phyloP scores from a whole-genome alignment of 163 green algal species.

The Scenedesmus sp. region DNA sequence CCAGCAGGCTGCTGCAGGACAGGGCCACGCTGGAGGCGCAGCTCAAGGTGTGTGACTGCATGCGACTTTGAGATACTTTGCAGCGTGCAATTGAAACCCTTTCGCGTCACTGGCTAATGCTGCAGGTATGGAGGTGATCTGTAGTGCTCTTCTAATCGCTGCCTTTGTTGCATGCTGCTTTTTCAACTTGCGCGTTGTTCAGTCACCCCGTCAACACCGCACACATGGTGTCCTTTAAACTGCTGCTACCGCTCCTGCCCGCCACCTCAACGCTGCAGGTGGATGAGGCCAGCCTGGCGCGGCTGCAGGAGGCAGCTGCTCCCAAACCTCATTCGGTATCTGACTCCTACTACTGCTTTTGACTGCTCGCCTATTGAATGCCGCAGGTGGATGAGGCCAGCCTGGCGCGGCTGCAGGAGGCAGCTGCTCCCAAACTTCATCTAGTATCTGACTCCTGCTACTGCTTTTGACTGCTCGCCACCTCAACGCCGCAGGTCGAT shows the following conservation, averaged over 20 bases:
- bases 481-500: conserved; percentile 31
- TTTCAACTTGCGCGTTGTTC: no score
- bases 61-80: conserved; percentile 48
- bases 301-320: conserved; percentile 31
- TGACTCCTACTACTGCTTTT: no score
- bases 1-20: conserved; percentile 74
- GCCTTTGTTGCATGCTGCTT: no score
- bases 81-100: no score
- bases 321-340: neutral
- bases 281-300: conserved; percentile 45
- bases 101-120: no score
- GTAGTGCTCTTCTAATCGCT: no score
- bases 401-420: conserved; percentile 31
- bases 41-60: conserved; percentile 57
- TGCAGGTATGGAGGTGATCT: no score
- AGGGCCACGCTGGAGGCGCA: conserved; percentile 65
- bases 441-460: no score
- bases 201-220: no score
- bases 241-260: neutral
- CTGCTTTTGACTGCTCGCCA: neutral
- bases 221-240: no score
- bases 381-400: conserved; percentile 54
- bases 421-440: neutral
- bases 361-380: neutral
- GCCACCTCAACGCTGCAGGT: conserved; percentile 12